phyloP scores from a whole-genome alignment of 768 basidiomycete genomes.

The Rhodotorula kratochvilovae region DNA sequence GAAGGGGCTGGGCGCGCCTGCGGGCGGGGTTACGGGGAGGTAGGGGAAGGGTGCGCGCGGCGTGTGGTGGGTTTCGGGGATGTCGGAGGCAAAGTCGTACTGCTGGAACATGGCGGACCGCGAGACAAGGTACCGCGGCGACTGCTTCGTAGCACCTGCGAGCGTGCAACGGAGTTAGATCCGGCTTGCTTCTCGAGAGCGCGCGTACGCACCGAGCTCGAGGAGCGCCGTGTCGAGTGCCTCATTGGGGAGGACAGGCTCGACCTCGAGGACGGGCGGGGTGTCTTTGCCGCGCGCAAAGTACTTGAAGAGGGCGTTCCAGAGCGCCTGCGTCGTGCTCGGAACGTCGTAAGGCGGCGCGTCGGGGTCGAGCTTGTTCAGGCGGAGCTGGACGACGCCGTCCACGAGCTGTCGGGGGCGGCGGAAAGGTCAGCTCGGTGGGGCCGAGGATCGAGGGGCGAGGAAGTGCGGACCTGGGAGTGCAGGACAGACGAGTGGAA shows the following conservation, averaged over 20 bases:
- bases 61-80: conserved; percentile 14
- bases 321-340: conserved; percentile 29
- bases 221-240: conserved; percentile 22
- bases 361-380: conserved; percentile 35
- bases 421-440: background rate
- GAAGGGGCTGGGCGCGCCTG: conserved; percentile 9
- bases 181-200: no score
- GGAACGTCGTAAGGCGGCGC: conserved; percentile 30
- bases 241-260: conserved; percentile 28
- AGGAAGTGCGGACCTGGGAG: conserved; percentile 15
- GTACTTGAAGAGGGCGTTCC: conserved; percentile 35
- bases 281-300: conserved; percentile 23
- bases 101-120: conserved; percentile 34
- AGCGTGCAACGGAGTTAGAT: background rate
- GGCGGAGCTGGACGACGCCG: conserved; percentile 24
- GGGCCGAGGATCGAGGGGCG: background rate
- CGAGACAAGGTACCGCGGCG: conserved; percentile 19
- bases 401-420: conserved; percentile 26
- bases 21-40: conserved; percentile 9
- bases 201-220: conserved; percentile 20
- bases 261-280: conserved; percentile 15
- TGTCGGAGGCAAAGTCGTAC: conserved; percentile 27
- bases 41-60: conserved; percentile 21
- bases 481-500: conserved; percentile 35
- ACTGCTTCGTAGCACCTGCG: conserved; percentile 17